These are phyloP conservation scores for Lipomyces anomalus DNA, from an alignment of 805 yeast genomes.

Conservation along the genomic window DNA sequence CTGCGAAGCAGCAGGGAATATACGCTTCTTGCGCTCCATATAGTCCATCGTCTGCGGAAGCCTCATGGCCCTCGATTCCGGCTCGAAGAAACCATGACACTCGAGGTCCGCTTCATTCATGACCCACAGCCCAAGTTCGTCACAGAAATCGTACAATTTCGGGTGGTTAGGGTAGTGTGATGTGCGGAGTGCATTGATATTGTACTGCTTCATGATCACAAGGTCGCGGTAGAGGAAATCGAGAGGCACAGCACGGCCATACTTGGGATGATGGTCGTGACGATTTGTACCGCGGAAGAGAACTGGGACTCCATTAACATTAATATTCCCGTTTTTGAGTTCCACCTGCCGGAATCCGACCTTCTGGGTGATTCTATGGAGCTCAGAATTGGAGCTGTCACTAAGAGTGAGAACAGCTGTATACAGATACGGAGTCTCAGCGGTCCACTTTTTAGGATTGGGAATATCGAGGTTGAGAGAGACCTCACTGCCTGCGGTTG, in stretches of 20 bases:
- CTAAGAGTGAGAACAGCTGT: slow-evolving; percentile 17
- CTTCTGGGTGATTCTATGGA: slow-evolving; percentile 24
- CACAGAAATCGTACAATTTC: slow-evolving; percentile 32
- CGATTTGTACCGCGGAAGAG: slow-evolving; percentile 36
- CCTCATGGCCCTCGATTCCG: slow-evolving; percentile 4
- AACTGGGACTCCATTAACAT: slow-evolving; percentile 33
- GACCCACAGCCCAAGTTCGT: slow-evolving; percentile 35
- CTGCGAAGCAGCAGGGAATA: slow-evolving; percentile 22
- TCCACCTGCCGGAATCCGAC: slow-evolving; percentile 34
- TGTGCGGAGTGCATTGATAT: slow-evolving; percentile 36
- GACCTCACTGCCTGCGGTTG: background rate
- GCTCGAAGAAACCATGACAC: slow-evolving; percentile 35
- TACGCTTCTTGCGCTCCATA: slow-evolving; percentile 12
- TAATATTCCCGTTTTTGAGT: slow-evolving; percentile 29
- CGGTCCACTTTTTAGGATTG: slow-evolving; percentile 33
- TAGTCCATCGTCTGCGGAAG: slow-evolving; percentile 10
- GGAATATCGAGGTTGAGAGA: slow-evolving; percentile 11
- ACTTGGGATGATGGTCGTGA: slow-evolving; percentile 35
- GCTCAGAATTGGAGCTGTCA: slow-evolving; percentile 2
- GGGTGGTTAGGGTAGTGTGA: slow-evolving; percentile 40
- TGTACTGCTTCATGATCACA: slow-evolving; percentile 34
- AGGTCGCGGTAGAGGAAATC: slow-evolving; percentile 34
- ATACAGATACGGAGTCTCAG: slow-evolving; percentile 35
- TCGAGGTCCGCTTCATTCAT: slow-evolving; percentile 38
- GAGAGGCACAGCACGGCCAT: slow-evolving; percentile 37